Conservation (phyloP, 2,329 filamentous ascomycete species). For the Pseudogymnoascus sp. region DNA sequence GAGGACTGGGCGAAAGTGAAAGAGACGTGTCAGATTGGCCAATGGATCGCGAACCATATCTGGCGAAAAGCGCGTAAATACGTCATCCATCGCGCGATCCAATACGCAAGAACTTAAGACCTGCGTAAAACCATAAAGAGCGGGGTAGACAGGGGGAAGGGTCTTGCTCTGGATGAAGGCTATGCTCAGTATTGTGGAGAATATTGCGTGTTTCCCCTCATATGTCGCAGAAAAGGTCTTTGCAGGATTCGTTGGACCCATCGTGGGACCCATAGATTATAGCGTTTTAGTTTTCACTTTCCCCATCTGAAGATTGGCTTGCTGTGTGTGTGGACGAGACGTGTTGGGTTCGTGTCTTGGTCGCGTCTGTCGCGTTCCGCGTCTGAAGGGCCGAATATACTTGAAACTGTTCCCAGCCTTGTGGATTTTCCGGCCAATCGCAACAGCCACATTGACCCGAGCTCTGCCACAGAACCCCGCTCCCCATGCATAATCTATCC, state of each 20-base stretch:
- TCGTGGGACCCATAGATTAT: background rate
- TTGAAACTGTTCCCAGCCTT: constrained; percentile 7
- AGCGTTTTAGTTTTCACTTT: constrained; percentile 2
- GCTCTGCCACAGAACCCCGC: constrained; percentile 1
- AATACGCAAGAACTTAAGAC: constrained; percentile 7
- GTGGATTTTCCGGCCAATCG: background rate
- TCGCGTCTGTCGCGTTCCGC: constrained; percentile 8
- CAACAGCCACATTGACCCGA: background rate
- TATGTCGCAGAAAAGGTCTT: background rate
- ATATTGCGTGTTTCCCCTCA: constrained; percentile 4
- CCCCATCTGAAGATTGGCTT: background rate
- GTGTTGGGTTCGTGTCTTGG: constrained; percentile 7
- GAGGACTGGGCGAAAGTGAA: background rate
- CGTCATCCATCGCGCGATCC: constrained; percentile 5
- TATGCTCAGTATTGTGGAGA: background rate
- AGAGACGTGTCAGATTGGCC: background rate
- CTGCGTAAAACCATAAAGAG: constrained; percentile 8
- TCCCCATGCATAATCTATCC: constrained; percentile 2
- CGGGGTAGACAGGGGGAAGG: constrained; percentile 3
- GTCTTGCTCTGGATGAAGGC: background rate
- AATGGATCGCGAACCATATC: background rate
- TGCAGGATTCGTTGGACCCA: background rate
- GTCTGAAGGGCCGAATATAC: constrained; percentile 7
- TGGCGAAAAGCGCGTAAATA: constrained; percentile 6
- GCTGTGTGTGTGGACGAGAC: background rate